Evolutionary conservation across 768 basidiomycete species (phyloP), one percentile per base, ranked within the genome.

Genomic region (Cyathus striatus): DNA sequence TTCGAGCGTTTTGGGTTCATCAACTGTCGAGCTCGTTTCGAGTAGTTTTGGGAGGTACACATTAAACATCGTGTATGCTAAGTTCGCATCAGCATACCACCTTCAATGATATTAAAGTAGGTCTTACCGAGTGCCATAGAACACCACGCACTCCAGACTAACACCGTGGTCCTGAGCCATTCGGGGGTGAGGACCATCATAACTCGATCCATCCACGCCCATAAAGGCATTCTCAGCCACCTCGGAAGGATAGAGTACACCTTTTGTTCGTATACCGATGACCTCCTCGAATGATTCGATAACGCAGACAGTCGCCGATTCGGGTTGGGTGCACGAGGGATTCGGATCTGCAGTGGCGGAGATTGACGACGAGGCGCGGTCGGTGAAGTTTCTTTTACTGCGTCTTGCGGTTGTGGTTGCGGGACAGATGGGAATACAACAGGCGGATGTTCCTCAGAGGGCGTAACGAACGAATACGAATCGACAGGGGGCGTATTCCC

Each of bases 21-120:
- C 22, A 9, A 49, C 50, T 9, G 35, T 20, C 10, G 64, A 42
- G 16, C 78, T 67, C 21, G 76, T 75, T 64, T 95, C 92, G 26
- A 95, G 64, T 9, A 93, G 66, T 55, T 90, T 94, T 0, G 92
- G 92, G 16, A 93, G 73, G 56, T 79, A 95, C 21, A 92, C 89
- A 56, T 94, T 95, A 63, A 95, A 94, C 83, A 95, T 91, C 2
- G 89, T 92, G 54, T 82, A 91, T 0, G 80, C 86, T 88, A 44
- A 25, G 20, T 41, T 25, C 26, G 18, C 34, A 27, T 49, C 34
- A n/a, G n/a, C n/a, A n/a, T n/a, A n/a, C n/a, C n/a, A n/a, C n/a
- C n/a, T n/a, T n/a, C 48, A 40, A 26, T 48, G n/a, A 5, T 35
- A 35, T 14, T n/a, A 48, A 32, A 30, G 27, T 21, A 38, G 38